Base-by-base conservation (phyloP, 495 filamentous ascomycete genomes). In the Talaromyces borbonicus region DNA sequence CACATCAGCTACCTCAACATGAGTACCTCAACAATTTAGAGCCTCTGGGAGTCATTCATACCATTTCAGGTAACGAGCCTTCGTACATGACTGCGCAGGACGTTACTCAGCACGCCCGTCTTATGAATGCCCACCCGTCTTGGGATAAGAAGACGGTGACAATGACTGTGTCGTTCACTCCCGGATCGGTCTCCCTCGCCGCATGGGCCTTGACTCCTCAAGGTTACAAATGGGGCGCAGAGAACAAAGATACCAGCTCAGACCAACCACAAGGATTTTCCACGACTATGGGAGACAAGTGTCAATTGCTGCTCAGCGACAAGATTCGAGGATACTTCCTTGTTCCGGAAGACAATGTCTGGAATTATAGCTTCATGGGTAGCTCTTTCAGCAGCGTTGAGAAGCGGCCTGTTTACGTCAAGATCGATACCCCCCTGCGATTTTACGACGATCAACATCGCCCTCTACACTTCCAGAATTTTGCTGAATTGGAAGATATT, bases 341-440 rank as follows among this genome's bases (percentile, higher is more conserved):
- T 49, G 87, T 95, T 12, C 93, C 93, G 11, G 93, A 97, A 50
- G 82, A 81, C 24, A 82, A 82, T 36, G 73, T 85, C 19, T 99
- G 93, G 93, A 99, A 99, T 65, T 99, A 94, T 63, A 92, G 84
- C 61, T 97, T 97, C 71, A 90, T 96, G 81, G 92, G 92, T 30
- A 86, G 82, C 48, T 78, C 78, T 12, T 99, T 96, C 59, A 79
- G 80, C 36, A 79, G 76, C 15, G 72, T 93, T 43, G 90, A 96
- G 72, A 95, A 95, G 79, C 88, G 85, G 64, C 72, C 81, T 23
- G 76, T 92, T 40, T 80, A 86, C 58, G 90, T 96, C 49, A 92
- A 90, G 74, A 80, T 99, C 50, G 93, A 97, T 69, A 88, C 84
- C 18, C 93, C 93, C 18, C 54, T 84, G 46, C 54, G 80, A 8